phyloP scores from a whole-genome alignment of 345 rosid species.

The Heritiera fomes region DNA sequence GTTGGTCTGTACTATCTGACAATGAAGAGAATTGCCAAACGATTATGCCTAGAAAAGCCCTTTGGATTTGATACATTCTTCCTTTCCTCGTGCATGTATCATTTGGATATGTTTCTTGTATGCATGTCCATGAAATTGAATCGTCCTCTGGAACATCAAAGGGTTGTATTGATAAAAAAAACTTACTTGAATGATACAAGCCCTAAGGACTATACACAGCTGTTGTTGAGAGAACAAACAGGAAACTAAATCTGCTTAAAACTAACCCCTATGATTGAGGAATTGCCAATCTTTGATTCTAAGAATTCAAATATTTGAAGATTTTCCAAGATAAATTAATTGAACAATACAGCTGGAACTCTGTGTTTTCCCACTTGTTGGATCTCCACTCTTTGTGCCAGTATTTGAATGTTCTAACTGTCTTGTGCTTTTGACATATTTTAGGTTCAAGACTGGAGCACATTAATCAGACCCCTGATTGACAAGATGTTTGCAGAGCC shows the following conservation, averaged over 20 bases:
- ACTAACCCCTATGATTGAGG: too few relatives aligned
- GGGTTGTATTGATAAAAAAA: too few relatives aligned
- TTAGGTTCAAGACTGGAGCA: conserved; percentile 77
- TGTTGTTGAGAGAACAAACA: too few relatives aligned
- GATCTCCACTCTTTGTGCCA: conserved; percentile 4
- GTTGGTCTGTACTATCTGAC: neutral
- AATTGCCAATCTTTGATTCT: too few relatives aligned
- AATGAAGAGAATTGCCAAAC: neutral
- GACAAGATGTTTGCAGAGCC: conserved; percentile 92
- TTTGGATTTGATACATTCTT: neutral
- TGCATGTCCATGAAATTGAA: neutral
- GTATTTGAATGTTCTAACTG: conserved; percentile 8
- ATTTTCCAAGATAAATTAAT: too few relatives aligned
- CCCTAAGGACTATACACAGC: too few relatives aligned
- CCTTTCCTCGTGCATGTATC: neutral
- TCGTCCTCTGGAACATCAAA: neutral
- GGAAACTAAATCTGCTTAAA: too few relatives aligned
- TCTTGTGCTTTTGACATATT: conserved; percentile 26
- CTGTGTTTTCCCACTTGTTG: neutral
- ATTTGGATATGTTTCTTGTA: neutral
- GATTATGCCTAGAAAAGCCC: too few relatives aligned
- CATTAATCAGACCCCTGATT: conserved; percentile 59
- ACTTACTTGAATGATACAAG: too few relatives aligned
- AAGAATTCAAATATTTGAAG: too few relatives aligned
- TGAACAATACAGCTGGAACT: too few relatives aligned